phyloP scores from a whole-genome alignment of 2,329 filamentous ascomycete species.

The Nannizziopsis arthrosporioides region DNA sequence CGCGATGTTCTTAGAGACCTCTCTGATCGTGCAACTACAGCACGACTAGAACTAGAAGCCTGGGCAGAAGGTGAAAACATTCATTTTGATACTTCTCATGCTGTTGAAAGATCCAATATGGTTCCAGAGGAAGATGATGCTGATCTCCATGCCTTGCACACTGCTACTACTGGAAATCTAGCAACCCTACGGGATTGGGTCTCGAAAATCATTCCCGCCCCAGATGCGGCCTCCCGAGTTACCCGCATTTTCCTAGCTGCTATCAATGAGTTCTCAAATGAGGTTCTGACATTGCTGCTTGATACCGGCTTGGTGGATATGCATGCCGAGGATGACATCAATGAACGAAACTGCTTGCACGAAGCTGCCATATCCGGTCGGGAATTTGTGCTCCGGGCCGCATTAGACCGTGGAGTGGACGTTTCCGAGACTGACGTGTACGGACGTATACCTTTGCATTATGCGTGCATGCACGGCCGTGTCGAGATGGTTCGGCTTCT shows the following conservation, averaged over 20 bases:
- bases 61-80: constrained; percentile 96
- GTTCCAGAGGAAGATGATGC: constrained; percentile 75
- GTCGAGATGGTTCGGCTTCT: constrained; percentile 70
- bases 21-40: constrained; percentile 94
- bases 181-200: constrained; percentile 70
- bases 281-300: constrained; percentile 63
- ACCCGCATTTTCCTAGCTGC: constrained; percentile 84
- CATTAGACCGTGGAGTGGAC: constrained; percentile 63
- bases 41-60: constrained; percentile 81
- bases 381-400: constrained; percentile 61
- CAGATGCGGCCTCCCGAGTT: constrained; percentile 59
- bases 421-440: constrained; percentile 81
- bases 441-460: constrained; percentile 83
- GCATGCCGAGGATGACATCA: constrained; percentile 93
- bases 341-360: constrained; percentile 90
- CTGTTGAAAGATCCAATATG: constrained; percentile 26
- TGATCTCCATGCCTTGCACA: constrained; percentile 73
- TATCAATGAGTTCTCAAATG: constrained; percentile 70
- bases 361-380: constrained; percentile 94
- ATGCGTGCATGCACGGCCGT: constrained; percentile 88
- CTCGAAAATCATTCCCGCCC: constrained; percentile 52
- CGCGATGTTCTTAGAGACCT: constrained; percentile 91
- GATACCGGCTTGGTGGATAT: constrained; percentile 75
- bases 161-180: constrained; percentile 66
- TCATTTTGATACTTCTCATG: constrained; percentile 53